Base-by-base conservation (phyloP, 306 rosid species). In the Begonia loranthoides region DNA sequence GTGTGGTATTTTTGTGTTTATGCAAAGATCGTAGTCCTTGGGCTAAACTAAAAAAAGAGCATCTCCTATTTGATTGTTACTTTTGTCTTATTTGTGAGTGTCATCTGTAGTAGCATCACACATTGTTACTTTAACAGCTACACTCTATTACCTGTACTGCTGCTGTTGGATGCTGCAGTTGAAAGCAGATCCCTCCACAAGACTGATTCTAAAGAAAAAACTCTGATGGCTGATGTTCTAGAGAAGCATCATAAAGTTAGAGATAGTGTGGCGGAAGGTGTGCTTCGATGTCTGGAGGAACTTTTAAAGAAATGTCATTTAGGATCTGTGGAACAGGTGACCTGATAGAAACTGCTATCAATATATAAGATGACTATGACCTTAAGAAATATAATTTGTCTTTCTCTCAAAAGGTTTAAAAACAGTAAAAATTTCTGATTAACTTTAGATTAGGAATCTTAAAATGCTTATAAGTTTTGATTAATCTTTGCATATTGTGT, bases 321-420 rank as follows among this genome's bases (percentile, higher is more conserved):
- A 63, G 79, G 66, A 66, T 85, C 97, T 45, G 81, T 78, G 65
- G 87, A 85, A 55, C 97, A 85, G 97, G 97, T 90, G 46, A 52
- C 64, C 60, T 56, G 45, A 53, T 70, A 28, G 36, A 28, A 28
- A 5, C 36, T 19, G 22, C 22, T 19, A 19, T 19, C 3, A 28
- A 28, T 28, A 28, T 4, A 28, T 19, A 19, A 19, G 22, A 19
- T 28, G 36, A 28, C 36, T 28, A 28, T 4, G 36, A 28, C 36
- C 36, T 28, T 7, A 28, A 28, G 36, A 28, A 28, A 4, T 28
- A 7, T 28, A 28, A 28, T 4, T 28, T 0, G 36, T 28, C 8
- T 28, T 28, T 28, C 34, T 24, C 0, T 24, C 9, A 3, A 28
- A 28, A 28, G 5, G 6, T 28, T 28, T 28, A 28, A 28, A 28